A percentile compares a stretch with the other conserved stretches of the same genome.
These are phyloP conservation scores for Hydnomerulius pinastri DNA, from an alignment of 768 basidiomycete genomes.

Conservation along the genomic window DNA sequence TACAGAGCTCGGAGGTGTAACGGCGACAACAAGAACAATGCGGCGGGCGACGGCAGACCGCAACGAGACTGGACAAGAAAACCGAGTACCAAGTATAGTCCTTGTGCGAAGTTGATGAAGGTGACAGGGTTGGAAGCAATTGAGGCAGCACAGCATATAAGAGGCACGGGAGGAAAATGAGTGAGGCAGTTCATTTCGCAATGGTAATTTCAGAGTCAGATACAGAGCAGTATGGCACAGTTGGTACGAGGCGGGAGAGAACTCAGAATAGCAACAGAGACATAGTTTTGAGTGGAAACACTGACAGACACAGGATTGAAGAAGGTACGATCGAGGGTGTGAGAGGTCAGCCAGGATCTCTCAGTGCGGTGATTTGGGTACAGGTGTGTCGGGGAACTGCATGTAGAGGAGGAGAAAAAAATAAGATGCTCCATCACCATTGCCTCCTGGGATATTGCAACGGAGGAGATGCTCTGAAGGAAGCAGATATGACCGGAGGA, in stretches of 20 bases:
- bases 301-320: not conserved
- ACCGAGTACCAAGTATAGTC: constrained; percentile 12
- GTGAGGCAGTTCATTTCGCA: not conserved
- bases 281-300: not conserved
- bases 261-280: constrained; percentile 1
- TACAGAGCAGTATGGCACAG: not conserved
- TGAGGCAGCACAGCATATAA: constrained; percentile 8
- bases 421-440: not conserved
- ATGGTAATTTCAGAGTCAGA: not conserved
- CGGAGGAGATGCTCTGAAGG: not conserved
- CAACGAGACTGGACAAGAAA: constrained; percentile 1
- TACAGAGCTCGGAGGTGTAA: constrained; percentile 7
- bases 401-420: not conserved
- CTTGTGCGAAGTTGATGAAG: constrained; percentile 1
- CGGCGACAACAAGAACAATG: constrained; percentile 6
- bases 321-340: not conserved
- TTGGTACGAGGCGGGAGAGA: not conserved
- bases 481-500: no score
- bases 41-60: not conserved
- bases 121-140: not conserved
- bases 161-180: constrained; percentile 1
- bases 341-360: not conserved
- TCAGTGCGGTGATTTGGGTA: constrained; percentile 1
- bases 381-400: not conserved
- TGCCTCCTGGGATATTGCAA: not conserved